These are phyloP conservation scores for Hibiscus trionum DNA, from an alignment of 345 rosid genomes.

Conservation along the genomic window DNA sequence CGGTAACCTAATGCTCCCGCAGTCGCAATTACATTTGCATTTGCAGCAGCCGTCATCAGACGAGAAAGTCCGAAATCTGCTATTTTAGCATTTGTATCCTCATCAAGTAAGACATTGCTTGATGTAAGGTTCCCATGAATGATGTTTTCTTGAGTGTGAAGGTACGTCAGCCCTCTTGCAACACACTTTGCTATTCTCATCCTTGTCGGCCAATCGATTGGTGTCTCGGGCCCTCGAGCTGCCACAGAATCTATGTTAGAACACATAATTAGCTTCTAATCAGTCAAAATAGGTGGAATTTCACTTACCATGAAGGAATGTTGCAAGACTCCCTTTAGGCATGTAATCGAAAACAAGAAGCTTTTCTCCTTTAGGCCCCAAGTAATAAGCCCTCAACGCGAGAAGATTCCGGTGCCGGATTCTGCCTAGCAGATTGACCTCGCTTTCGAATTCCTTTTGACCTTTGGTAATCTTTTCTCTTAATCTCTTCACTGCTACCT, in stretches of 20 bases:
- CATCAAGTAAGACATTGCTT: slow-evolving; percentile 68
- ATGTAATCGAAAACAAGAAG: slow-evolving; percentile 92
- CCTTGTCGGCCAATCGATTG: slow-evolving; percentile 63
- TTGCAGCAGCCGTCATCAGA: slow-evolving; percentile 71
- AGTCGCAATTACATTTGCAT: slow-evolving; percentile 70
- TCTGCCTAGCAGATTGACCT: slow-evolving; percentile 66
- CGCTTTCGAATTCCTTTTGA: slow-evolving; percentile 70
- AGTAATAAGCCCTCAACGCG: slow-evolving; percentile 80
- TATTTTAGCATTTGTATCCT: slow-evolving; percentile 41
- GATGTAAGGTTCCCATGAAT: slow-evolving; percentile 82
- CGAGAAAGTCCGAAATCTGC: slow-evolving; percentile 74
- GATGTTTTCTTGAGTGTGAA: slow-evolving; percentile 63
- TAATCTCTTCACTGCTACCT: slow-evolving; percentile 86
- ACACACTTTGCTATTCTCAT: slow-evolving; percentile 66
- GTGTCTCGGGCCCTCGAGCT: slow-evolving; percentile 78
- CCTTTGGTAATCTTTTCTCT: slow-evolving; percentile 84
- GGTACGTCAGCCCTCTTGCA: slow-evolving; percentile 61
- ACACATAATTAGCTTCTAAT: background rate
- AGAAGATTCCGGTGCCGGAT: slow-evolving; percentile 77
- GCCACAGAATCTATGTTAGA: slow-evolving; percentile 21
- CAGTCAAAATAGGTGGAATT: background rate
- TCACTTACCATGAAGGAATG: slow-evolving; percentile 75
- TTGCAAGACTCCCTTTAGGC: slow-evolving; percentile 81
- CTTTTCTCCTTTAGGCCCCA: slow-evolving; percentile 96
- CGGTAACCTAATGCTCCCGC: slow-evolving; percentile 81